Evolutionary conservation across 176 grass and related monocot genomes (phyloP).

Genomic region (Eragrostis curvula): DNA sequence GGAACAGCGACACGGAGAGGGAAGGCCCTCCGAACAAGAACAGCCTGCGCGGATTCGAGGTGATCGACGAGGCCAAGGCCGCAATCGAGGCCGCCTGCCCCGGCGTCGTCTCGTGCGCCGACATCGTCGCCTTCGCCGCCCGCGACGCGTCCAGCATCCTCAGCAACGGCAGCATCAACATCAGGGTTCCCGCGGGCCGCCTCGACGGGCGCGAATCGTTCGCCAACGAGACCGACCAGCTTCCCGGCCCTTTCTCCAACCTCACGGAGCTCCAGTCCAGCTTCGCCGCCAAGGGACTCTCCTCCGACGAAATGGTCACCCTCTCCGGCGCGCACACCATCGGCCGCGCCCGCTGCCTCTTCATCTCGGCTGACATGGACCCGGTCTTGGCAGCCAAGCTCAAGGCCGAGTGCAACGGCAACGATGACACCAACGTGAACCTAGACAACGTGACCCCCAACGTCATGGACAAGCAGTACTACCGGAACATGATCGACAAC

Average conservation of each 20-base stretch:
- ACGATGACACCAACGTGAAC: no score
- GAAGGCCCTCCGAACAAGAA: neutral
- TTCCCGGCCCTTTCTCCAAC: neutral
- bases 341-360: slow-evolving; percentile 36
- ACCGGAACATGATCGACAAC: neutral
- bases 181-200: slow-evolving; percentile 38
- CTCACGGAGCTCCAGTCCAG: neutral
- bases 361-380: no score
- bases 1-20: neutral
- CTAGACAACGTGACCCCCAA: neutral
- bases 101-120: slow-evolving; percentile 31
- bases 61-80: slow-evolving; percentile 43
- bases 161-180: slow-evolving; percentile 8
- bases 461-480: neutral
- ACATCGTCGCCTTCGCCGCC: slow-evolving; percentile 56
- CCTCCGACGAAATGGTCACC: slow-evolving; percentile 29
- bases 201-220: no score
- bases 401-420: no score
- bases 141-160: no score
- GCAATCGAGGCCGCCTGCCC: slow-evolving; percentile 19
- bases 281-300: slow-evolving; percentile 40
- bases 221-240: neutral
- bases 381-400: no score
- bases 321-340: slow-evolving; percentile 55
- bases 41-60: slow-evolving; percentile 36